A percentile compares a stretch with the other conserved stretches of the same genome.
These are phyloP conservation scores for Spirogloea muscicola DNA, from an alignment of 139 green algal species.

Conservation along the genomic window DNA sequence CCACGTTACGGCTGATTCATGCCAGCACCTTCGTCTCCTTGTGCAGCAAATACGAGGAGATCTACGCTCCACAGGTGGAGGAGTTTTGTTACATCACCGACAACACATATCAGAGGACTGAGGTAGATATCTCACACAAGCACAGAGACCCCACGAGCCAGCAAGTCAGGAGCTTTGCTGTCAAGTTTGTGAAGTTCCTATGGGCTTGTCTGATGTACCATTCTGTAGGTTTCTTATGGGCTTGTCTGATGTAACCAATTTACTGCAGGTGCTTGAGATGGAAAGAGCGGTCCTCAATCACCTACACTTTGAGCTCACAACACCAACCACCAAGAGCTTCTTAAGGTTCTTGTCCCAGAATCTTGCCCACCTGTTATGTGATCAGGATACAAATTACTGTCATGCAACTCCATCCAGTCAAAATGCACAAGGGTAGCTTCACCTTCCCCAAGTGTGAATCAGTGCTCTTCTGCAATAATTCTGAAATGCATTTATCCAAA, in stretches of 20 bases:
- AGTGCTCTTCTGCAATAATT: too few relatives aligned
- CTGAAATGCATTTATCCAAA: too few relatives aligned
- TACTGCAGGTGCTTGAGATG: constrained; percentile 56
- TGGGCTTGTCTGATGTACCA: not conserved
- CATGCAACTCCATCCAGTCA: too few relatives aligned
- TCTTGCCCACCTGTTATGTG: too few relatives aligned
- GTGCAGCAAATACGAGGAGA: constrained; percentile 94
- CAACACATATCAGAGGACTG: constrained; percentile 86
- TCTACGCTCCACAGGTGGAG: constrained; percentile 83
- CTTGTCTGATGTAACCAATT: not conserved
- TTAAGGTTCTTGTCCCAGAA: constrained; percentile 64
- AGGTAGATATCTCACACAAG: constrained; percentile 53
- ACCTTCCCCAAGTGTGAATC: too few relatives aligned
- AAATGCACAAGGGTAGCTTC: too few relatives aligned
- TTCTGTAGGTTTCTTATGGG: not conserved
- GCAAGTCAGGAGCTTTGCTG: not conserved
- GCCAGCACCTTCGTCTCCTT: not conserved
- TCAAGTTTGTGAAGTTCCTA: too few relatives aligned
- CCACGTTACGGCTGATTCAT: too few relatives aligned
- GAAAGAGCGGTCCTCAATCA: constrained; percentile 73
- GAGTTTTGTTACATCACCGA: constrained; percentile 96
- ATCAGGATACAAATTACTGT: too few relatives aligned
- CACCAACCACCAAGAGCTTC: constrained; percentile 85
- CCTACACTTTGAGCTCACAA: constrained; percentile 82
- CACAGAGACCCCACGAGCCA: not conserved